A percentile compares a stretch with the other conserved stretches of the same genome.
Evolutionary conservation across 1,139 yeast genomes (phyloP).

Genomic region (Candida anutae): DNA sequence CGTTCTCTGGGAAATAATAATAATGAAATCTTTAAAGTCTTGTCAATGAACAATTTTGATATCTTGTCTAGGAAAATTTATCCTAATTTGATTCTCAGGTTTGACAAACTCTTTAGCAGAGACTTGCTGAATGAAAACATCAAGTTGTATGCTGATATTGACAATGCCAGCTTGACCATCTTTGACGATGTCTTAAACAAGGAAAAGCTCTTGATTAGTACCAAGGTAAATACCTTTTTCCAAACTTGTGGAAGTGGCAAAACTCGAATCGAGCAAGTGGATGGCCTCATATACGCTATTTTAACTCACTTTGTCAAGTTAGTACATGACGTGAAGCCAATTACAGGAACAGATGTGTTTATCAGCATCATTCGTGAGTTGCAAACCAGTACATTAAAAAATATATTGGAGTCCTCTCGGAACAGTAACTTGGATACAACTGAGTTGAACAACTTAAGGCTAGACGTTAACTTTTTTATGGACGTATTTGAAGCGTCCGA

Average conservation of each 20-base stretch:
- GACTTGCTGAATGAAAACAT: constrained; percentile 32
- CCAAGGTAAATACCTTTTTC: constrained; percentile 22
- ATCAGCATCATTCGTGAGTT: constrained; percentile 31
- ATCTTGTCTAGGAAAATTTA: constrained; percentile 25
- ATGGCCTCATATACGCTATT: constrained; percentile 34
- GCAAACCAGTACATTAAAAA: constrained; percentile 29
- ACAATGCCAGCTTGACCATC: constrained; percentile 34
- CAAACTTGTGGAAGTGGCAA: constrained; percentile 5
- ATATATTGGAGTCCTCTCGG: constrained; percentile 26
- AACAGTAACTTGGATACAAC: constrained; percentile 10
- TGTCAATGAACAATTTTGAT: constrained; percentile 42
- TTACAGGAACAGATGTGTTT: constrained; percentile 32
- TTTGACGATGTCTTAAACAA: constrained; percentile 34
- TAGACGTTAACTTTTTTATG: constrained; percentile 33
- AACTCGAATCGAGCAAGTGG: constrained; percentile 16
- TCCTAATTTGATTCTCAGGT: constrained; percentile 26
- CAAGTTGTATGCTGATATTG: constrained; percentile 37
- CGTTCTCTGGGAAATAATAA: constrained; percentile 13
- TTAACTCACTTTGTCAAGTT: constrained; percentile 37
- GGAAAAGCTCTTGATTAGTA: constrained; percentile 31
- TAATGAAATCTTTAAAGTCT: constrained; percentile 28
- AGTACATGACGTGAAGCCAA: constrained; percentile 34
- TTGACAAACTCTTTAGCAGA: constrained; percentile 30
- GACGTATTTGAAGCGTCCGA: constrained; percentile 34
- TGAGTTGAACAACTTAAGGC: constrained; percentile 21